Conservation (phyloP, 768 basidiomycete genomes). For the Gloeophyllum trabeum region DNA sequence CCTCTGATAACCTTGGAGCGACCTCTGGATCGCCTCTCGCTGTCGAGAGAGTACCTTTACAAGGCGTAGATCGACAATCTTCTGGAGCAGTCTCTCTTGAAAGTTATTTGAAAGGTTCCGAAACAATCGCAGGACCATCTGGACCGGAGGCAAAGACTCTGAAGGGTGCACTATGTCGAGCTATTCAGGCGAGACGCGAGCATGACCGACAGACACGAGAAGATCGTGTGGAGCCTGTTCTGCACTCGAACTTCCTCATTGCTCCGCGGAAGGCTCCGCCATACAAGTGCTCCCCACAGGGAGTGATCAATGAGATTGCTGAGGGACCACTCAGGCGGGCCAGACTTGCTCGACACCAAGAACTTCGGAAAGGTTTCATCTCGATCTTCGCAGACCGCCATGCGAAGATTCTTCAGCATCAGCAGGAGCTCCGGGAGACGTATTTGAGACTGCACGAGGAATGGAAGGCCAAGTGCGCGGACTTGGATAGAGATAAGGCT, state of each 20-base stretch:
- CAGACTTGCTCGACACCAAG: no score
- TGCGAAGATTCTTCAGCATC: conserved; percentile 44
- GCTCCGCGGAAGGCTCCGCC: conserved; percentile 12
- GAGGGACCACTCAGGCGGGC: background rate
- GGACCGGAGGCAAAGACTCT: no score
- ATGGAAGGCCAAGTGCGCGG: conserved; percentile 64
- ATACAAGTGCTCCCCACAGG: background rate
- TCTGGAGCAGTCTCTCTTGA: no score
- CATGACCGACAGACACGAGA: conserved; percentile 50
- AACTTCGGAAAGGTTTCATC: conserved; percentile 3
- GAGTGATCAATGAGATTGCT: background rate
- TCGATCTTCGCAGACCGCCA: conserved; percentile 31
- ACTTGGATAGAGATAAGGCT: conserved; percentile 53
- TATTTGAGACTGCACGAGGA: conserved; percentile 59
- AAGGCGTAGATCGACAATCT: no score
- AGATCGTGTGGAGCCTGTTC: conserved; percentile 51
- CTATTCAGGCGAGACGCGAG: no score
- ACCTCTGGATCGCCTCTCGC: background rate
- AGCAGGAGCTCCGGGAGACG: no score
- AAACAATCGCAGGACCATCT: no score
- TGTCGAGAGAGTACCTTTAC: no score
- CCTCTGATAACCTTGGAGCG: background rate
- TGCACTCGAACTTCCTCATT: conserved; percentile 45
- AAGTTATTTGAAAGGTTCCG: no score
- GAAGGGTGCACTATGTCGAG: no score